Evolutionary conservation across 441 rosid species (phyloP), one percentile per base, ranked within the genome.

Genomic region (Breynia disticha): DNA sequence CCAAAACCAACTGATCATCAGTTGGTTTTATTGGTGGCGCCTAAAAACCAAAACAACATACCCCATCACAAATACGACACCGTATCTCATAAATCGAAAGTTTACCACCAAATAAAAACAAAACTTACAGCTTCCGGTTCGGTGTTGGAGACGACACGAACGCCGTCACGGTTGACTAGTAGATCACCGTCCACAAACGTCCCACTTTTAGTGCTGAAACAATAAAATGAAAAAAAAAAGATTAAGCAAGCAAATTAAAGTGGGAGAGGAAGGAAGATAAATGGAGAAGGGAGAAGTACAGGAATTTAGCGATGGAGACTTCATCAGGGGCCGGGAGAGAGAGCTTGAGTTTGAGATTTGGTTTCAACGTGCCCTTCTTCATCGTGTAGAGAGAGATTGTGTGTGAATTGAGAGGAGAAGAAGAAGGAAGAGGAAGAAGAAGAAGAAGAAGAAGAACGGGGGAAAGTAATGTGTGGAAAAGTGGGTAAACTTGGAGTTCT

Each of bases 131-230:
- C 84, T 75, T 86, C 80, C 43, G 70, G 54, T 53, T 76, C 79
- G 16, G 44, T 72, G 54, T 73, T 72, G 57, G 85, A 64, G 51
- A 87, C 87, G 55, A 86, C 67, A 59, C 95, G 88, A 66, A 91
- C 91, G 38, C 96, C 98, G 38, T 91, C 89, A 24, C 75, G 78
- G 69, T 91, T 91, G 50, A 88, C 98, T 16, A 83, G 89, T 35
- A 91, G 89, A 79, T 91, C 98, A 55, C 96, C 98, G 35, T 78
- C 94, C 73, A 74, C 74, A 51, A 91, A 88, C 20, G 96, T 88
- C 18, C 98, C 98, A 52, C 95, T 91, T 57, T 69, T 77, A 12
- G 98, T 86, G 59, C 96, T 91, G 68, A n/a, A 68, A 42, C 50
- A 38, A 2, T 37, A 11, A 42, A 2, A 19, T 6, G 15, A 4